These are phyloP conservation scores for Epichloe gansuensis DNA, from an alignment of 2,329 filamentous ascomycete species.

Conservation along the genomic window DNA sequence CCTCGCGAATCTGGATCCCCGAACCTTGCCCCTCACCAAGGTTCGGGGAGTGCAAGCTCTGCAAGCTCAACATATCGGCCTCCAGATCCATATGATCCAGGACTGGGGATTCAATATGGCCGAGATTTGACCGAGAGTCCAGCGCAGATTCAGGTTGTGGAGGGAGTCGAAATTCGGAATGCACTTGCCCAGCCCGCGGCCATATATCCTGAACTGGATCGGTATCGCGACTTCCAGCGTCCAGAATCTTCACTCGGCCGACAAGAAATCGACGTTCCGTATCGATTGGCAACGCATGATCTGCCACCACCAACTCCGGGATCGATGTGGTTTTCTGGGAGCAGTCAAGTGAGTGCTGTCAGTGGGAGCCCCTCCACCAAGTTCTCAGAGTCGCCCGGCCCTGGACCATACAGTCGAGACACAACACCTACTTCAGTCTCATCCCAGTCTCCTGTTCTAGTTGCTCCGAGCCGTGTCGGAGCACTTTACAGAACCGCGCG, in stretches of 20 bases:
- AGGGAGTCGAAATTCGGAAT: slow-evolving; percentile 28
- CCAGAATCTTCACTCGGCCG: slow-evolving; percentile 22
- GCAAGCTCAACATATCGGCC: slow-evolving; percentile 24
- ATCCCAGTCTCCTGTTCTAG: slow-evolving; percentile 57
- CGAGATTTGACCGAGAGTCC: slow-evolving; percentile 31
- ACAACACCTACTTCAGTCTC: slow-evolving; percentile 70
- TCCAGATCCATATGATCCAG: slow-evolving; percentile 23
- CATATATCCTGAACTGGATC: slow-evolving; percentile 49
- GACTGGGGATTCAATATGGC: slow-evolving; percentile 26
- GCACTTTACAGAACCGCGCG: slow-evolving; percentile 29
- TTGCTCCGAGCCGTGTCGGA: slow-evolving; percentile 34
- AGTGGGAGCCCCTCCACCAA: slow-evolving; percentile 64
- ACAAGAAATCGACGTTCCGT: slow-evolving; percentile 34
- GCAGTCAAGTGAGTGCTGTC: slow-evolving; percentile 43
- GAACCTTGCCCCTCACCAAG: slow-evolving; percentile 20
- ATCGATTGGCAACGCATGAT: slow-evolving; percentile 49
- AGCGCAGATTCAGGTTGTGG: slow-evolving; percentile 29
- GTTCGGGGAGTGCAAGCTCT: slow-evolving; percentile 27
- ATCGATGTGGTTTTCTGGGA: slow-evolving; percentile 43
- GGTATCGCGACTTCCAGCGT: slow-evolving; percentile 39
- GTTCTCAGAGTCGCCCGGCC: slow-evolving; percentile 60
- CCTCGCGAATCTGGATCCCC: slow-evolving; percentile 29
- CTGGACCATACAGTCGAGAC: slow-evolving; percentile 60
- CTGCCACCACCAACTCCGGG: slow-evolving; percentile 52
- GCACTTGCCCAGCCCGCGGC: slow-evolving; percentile 28